Conservation (phyloP, 805 yeast genomes). For the Saccharomyces kudriavzevii region DNA sequence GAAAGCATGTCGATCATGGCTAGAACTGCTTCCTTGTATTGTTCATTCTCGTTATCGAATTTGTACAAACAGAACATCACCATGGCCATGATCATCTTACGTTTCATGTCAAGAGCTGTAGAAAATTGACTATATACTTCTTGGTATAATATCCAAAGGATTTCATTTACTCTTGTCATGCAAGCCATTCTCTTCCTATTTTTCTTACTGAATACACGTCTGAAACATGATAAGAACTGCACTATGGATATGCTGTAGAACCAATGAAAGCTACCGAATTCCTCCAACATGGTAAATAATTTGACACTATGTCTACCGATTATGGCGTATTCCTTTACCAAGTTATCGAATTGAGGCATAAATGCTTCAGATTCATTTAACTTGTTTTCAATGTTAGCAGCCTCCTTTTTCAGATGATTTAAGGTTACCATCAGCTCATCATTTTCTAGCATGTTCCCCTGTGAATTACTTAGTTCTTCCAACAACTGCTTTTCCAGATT, state of each 20-base stretch:
- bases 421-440: slow-evolving; percentile 50
- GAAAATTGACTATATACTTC: slow-evolving; percentile 41
- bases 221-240: slow-evolving; percentile 33
- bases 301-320: slow-evolving; percentile 49
- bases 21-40: neutral
- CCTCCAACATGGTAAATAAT: slow-evolving; percentile 41
- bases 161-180: slow-evolving; percentile 19
- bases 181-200: neutral
- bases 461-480: slow-evolving; percentile 45
- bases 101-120: slow-evolving; percentile 38
- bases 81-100: slow-evolving; percentile 39
- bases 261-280: slow-evolving; percentile 34
- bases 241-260: slow-evolving; percentile 56
- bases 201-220: slow-evolving; percentile 21
- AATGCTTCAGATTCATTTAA: slow-evolving; percentile 47
- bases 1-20: neutral
- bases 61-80: slow-evolving; percentile 27
- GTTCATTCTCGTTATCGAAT: slow-evolving; percentile 9
- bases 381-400: slow-evolving; percentile 44
- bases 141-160: slow-evolving; percentile 37
- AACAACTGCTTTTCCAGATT: slow-evolving; percentile 53
- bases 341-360: slow-evolving; percentile 44
- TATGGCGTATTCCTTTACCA: slow-evolving; percentile 40
- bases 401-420: slow-evolving; percentile 57
- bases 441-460: slow-evolving; percentile 62